phyloP scores from a whole-genome alignment of 345 rosid genomes.

The Excoecaria cochinchinensis region DNA sequence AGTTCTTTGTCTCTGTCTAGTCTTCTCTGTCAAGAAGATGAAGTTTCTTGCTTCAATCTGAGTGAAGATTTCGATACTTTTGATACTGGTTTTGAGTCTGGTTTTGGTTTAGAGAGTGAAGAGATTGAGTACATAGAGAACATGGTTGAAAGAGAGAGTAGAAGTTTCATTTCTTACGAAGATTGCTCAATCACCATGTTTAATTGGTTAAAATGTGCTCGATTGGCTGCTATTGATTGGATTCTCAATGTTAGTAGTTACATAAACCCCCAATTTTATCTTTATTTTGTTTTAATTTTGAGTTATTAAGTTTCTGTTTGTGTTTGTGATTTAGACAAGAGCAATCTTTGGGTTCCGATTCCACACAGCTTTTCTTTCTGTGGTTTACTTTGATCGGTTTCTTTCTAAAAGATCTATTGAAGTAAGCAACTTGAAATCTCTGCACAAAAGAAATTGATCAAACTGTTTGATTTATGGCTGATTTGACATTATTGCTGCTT shows the following conservation, averaged over 20 bases:
- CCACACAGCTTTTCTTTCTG: constrained; percentile 68
- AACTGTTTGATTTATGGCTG: background rate
- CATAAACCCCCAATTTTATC: background rate
- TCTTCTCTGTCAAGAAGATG: constrained; percentile 58
- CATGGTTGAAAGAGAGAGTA: constrained; percentile 39
- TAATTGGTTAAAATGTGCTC: constrained; percentile 42
- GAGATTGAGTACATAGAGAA: constrained; percentile 40
- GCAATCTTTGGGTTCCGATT: constrained; percentile 59
- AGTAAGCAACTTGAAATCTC: constrained; percentile 39
- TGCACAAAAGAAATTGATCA: background rate
- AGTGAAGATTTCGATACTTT: constrained; percentile 18
- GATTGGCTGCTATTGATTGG: constrained; percentile 75
- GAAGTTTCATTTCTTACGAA: constrained; percentile 5
- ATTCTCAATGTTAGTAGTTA: constrained; percentile 55
- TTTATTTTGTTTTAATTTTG: background rate
- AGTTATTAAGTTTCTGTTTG: background rate
- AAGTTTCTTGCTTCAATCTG: constrained; percentile 31
- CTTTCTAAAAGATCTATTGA: constrained; percentile 58
- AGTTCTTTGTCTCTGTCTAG: constrained; percentile 39
- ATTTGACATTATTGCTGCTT: background rate
- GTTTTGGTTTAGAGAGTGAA: constrained; percentile 27
- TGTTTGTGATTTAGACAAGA: constrained; percentile 47
- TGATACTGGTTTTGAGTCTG: background rate
- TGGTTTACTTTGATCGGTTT: constrained; percentile 67
- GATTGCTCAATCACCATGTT: constrained; percentile 6